Percentiles rank a stretch among this genome's conserved stretches.
phyloP scores from a whole-genome alignment of 129 eudicot genomes.

The Ambrosia artemisiifolia region DNA sequence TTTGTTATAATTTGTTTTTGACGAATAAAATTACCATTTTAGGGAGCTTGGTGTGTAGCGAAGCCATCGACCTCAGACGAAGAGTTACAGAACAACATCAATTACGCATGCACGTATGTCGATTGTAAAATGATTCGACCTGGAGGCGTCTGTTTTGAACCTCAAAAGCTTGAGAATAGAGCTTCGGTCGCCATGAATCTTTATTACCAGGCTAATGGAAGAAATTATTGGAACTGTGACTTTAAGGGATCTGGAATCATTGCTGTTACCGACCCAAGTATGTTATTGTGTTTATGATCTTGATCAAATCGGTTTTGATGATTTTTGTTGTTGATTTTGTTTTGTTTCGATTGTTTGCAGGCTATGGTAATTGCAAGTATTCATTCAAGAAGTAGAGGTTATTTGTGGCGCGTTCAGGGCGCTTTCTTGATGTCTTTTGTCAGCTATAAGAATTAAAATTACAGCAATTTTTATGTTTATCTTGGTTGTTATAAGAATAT shows the following conservation, averaged over 20 bases:
- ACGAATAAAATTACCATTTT: neutral
- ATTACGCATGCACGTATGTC: constrained; percentile 32
- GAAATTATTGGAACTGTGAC: constrained; percentile 36
- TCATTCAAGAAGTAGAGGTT: constrained; percentile 4
- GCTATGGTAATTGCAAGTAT: constrained; percentile 40
- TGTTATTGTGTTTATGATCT: constrained; percentile 1
- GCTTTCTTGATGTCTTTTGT: neutral
- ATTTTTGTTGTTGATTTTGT: neutral
- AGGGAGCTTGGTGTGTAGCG: constrained; percentile 55
- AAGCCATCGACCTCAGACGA: constrained; percentile 35
- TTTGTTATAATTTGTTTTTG: neutral
- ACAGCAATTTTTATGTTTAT: constrained; percentile 17
- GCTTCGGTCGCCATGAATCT: constrained; percentile 58
- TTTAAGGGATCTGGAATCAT: constrained; percentile 33
- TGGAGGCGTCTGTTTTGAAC: constrained; percentile 38
- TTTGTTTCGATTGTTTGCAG: constrained; percentile 30
- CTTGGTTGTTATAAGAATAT: neutral
- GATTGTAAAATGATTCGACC: constrained; percentile 27
- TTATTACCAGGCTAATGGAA: constrained; percentile 37
- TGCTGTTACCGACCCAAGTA: constrained; percentile 49
- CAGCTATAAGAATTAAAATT: neutral
- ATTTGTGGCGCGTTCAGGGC: neutral
- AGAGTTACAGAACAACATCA: constrained; percentile 26
- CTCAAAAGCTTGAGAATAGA: constrained; percentile 22
- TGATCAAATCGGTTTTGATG: neutral